These are phyloP conservation scores for Nemania diffusa DNA, from an alignment of 2,329 filamentous ascomycete genomes.

Conservation along the genomic window DNA sequence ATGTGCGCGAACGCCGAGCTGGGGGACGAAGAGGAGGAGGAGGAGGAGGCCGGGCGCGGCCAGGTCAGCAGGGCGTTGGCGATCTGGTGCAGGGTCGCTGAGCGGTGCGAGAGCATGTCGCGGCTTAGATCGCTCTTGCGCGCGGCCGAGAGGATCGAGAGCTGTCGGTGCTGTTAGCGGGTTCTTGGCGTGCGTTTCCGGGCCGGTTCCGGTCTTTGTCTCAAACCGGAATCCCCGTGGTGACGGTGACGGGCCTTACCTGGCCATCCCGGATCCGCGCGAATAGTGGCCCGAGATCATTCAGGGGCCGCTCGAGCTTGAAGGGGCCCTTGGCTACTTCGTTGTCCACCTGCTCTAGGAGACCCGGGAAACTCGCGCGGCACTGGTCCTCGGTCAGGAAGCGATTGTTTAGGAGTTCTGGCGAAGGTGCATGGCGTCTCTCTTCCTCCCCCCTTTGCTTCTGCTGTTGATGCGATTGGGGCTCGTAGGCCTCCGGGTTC, in stretches of 20 bases:
- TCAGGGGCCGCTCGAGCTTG: conserved; percentile 49
- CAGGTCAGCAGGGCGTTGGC: conserved; percentile 63
- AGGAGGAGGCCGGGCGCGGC: conserved; percentile 47
- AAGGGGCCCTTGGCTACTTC: conserved; percentile 58
- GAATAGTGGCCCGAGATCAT: conserved; percentile 55
- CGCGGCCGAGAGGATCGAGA: conserved; percentile 58
- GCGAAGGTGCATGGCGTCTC: conserved; percentile 17
- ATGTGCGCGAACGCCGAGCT: conserved; percentile 35
- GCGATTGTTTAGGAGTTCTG: conserved; percentile 49
- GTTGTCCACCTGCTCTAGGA: conserved; percentile 59
- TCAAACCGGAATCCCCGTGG: neutral
- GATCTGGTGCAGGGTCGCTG: conserved; percentile 64
- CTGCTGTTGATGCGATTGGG: neutral
- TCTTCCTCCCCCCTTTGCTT: neutral
- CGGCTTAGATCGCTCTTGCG: conserved; percentile 54
- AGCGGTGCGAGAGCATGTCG: conserved; percentile 60
- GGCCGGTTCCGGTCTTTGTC: neutral
- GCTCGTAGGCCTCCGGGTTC: conserved; percentile 23
- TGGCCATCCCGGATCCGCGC: conserved; percentile 57
- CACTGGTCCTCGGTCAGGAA: conserved; percentile 58
- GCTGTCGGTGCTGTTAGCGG: conserved; percentile 42
- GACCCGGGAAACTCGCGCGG: conserved; percentile 56
- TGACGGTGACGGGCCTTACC: conserved; percentile 40
- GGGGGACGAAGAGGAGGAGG: conserved; percentile 10
- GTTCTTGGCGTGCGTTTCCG: neutral